Conservation (phyloP, 768 basidiomycete species). For the Psilocybe tampanensis region DNA sequence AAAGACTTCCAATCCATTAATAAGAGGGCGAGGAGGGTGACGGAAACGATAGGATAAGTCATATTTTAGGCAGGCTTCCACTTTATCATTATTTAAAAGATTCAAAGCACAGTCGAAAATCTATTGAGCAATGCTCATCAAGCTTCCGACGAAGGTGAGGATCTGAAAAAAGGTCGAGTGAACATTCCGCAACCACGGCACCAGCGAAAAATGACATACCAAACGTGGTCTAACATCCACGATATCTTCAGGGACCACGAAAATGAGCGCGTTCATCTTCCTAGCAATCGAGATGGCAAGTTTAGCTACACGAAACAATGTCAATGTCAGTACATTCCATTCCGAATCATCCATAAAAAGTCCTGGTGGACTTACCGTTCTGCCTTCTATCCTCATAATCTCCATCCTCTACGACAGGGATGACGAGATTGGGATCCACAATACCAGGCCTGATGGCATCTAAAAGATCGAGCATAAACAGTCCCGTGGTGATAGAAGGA, state of each 20-base stretch:
- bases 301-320: slow-evolving; percentile 64
- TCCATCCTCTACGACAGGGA: slow-evolving; percentile 58
- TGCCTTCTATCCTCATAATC: slow-evolving; percentile 87
- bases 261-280: slow-evolving; percentile 95
- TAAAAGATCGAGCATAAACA: slow-evolving; percentile 93
- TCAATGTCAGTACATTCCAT: slow-evolving; percentile 2
- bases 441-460: slow-evolving; percentile 93
- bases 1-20: too few relatives aligned
- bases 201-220: slow-evolving; percentile 46
- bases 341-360: slow-evolving; percentile 20
- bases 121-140: slow-evolving; percentile 72
- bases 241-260: slow-evolving; percentile 96
- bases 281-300: slow-evolving; percentile 97
- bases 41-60: not conserved
- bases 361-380: slow-evolving; percentile 61
- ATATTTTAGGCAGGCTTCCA: too few relatives aligned
- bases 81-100: too few relatives aligned
- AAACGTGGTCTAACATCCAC: slow-evolving; percentile 91
- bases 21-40: too few relatives aligned
- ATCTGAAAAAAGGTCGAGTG: slow-evolving; percentile 50
- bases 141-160: slow-evolving; percentile 92
- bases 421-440: slow-evolving; percentile 85
- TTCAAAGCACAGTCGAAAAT: too few relatives aligned
- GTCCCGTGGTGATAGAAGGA: slow-evolving; percentile 80
- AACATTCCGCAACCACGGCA: not conserved